phyloP scores from a whole-genome alignment of 2,329 filamentous ascomycete genomes.

The Epichloe sibirici region DNA sequence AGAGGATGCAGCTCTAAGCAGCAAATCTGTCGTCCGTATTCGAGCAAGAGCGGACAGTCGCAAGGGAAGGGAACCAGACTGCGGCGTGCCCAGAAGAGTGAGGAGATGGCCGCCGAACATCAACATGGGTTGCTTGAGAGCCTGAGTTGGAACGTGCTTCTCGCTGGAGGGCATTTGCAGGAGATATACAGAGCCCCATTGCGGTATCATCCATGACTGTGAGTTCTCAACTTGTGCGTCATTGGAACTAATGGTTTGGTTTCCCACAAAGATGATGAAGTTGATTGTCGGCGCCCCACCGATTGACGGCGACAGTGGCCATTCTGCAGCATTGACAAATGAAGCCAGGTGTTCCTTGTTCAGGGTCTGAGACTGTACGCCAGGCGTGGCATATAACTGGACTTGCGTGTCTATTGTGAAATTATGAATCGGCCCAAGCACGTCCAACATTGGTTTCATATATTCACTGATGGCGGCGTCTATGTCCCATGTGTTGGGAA shows the following conservation, averaged over 20 bases:
- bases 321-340: constrained; percentile 96
- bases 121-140: constrained; percentile 68
- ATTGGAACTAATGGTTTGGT: constrained; percentile 52
- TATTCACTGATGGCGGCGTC: constrained; percentile 70
- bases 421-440: constrained; percentile 74
- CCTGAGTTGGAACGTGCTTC: constrained; percentile 45
- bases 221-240: constrained; percentile 32
- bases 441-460: constrained; percentile 67
- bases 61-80: constrained; percentile 71
- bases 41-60: constrained; percentile 74
- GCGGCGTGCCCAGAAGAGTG: constrained; percentile 73
- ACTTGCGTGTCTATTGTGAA: constrained; percentile 96
- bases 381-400: constrained; percentile 73
- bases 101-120: constrained; percentile 87
- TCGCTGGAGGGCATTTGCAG: constrained; percentile 35
- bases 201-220: constrained; percentile 78
- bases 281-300: constrained; percentile 89
- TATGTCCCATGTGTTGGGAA: constrained; percentile 84
- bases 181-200: constrained; percentile 71
- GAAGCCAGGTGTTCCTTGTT: constrained; percentile 79
- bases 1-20: constrained; percentile 83
- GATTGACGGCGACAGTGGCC: constrained; percentile 90
- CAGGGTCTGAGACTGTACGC: constrained; percentile 52
- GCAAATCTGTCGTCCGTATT: constrained; percentile 72
- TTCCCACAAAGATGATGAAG: constrained; percentile 83